Evolutionary conservation across 2,329 filamentous ascomycete genomes (phyloP), one percentile per base, ranked within the genome.

Genomic region (Epichloe scottii): DNA sequence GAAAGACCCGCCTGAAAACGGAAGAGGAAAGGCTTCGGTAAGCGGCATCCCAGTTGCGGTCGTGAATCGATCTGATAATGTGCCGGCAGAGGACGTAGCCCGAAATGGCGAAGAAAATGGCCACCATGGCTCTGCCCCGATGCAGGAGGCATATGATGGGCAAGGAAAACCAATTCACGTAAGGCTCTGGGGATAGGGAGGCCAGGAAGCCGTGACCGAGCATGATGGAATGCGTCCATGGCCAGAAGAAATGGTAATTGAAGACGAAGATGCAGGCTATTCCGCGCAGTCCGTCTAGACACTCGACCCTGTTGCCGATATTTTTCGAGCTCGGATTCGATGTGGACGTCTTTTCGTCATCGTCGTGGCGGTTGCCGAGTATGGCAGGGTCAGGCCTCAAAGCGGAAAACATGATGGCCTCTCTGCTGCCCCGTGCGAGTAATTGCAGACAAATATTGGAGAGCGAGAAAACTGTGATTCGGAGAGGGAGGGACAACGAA

Each of bases 81-180:
- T 69, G 67, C 5, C 67, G 62, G 21, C 63, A 68, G 35, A 71
- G 60, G 26, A 70, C 68, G 47, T 71, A 71, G n/a, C 68, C 68
- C 0, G 68, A 71, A 30, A 71, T 69, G 56, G 66, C 68, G 47
- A 71, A 71, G 60, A 71, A 71, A 39, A 71, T 68, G 49, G 68
- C 66, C 5, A 71, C 68, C 68, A 71, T 71, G 11, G 68, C 62
- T 5, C 66, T 62, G 3, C 68, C 68, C 39, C 67, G 65, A 49
- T 70, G 66, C 53, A 69, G 46, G 3, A 71, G 63, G 45, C 67
- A 69, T 33, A 71, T 44, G 50, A 71, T 69, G n/a, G 68, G 68
- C 45, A 70, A 50, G 6, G 65, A 63, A 4, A 59, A 54, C 61
- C 59, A 64, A 15, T 57, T 57, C 39, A 51, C 57, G 56, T 67